Evolutionary conservation across 1,284 basidiomycete genomes (phyloP).

Genomic region (Sporisorium exsertum): DNA sequence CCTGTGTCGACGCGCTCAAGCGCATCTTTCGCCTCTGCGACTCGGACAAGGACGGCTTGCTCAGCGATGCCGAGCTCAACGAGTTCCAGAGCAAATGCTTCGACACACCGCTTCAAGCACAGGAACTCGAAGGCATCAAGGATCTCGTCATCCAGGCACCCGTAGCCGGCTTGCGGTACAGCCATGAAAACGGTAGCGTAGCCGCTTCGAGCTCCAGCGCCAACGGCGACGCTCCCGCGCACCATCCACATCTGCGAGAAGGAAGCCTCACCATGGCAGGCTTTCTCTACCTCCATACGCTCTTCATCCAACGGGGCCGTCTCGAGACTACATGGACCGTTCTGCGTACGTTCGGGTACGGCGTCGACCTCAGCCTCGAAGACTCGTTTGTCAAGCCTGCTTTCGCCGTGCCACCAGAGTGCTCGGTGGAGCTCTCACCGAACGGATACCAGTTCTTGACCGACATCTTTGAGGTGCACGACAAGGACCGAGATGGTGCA

Average conservation of each 20-base stretch:
- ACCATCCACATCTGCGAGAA: constrained; percentile 70
- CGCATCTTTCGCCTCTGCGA: constrained; percentile 98
- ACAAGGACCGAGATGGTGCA: constrained; percentile 97
- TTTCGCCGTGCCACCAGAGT: constrained; percentile 93
- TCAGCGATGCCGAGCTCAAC: constrained; percentile 91
- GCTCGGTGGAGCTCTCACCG: constrained; percentile 92
- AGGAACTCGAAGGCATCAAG: constrained; percentile 81
- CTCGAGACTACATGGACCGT: constrained; percentile 99
- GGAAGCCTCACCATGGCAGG: constrained; percentile 86
- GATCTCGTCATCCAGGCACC: constrained; percentile 62
- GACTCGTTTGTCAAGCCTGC: constrained; percentile 69
- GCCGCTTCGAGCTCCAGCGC: constrained; percentile 46
- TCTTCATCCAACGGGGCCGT: constrained; percentile 94
- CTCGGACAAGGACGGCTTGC: constrained; percentile 89
- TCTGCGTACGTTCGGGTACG: constrained; percentile 93
- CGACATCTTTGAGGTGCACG: constrained; percentile 94
- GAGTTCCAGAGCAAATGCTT: constrained; percentile 98
- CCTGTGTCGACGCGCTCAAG: constrained; percentile 86
- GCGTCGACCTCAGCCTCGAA: constrained; percentile 84
- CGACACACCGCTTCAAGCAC: constrained; percentile 87
- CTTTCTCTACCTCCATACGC: constrained; percentile 93
- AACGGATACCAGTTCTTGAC: constrained; percentile 97
- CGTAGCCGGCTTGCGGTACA: constrained; percentile 44
- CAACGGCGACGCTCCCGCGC: constrained; percentile 36
- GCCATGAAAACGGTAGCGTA: constrained; percentile 48